Conservation (phyloP, 106 monocot species). For the Dendrobium catenatum region DNA sequence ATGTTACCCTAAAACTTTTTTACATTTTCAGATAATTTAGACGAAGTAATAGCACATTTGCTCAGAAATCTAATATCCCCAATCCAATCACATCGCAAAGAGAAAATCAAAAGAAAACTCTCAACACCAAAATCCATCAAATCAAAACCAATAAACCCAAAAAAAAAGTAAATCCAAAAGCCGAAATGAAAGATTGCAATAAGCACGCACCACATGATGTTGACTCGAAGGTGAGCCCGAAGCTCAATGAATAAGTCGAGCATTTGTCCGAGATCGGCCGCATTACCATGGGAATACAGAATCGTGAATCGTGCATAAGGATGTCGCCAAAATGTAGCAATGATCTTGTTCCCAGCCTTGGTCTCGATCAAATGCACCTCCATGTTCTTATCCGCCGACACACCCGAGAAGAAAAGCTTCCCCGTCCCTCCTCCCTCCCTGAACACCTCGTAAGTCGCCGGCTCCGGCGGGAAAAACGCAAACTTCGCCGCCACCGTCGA, state of each 20-base stretch:
- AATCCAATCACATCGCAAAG: background rate
- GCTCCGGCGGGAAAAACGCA: constrained; percentile 96
- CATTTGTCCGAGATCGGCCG: constrained; percentile 98
- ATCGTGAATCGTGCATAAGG: constrained; percentile 66
- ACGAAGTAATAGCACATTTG: background rate
- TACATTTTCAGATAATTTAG: background rate
- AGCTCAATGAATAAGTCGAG: constrained; percentile 84
- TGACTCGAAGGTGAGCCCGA: constrained; percentile 76
- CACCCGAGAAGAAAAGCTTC: constrained; percentile 41
- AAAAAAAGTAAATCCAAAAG: background rate
- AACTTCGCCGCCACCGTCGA: constrained; percentile 71
- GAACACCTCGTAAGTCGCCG: constrained; percentile 77
- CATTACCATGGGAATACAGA: constrained; percentile 95
- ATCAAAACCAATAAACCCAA: background rate
- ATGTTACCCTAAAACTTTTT: background rate
- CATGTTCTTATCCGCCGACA: constrained; percentile 41
- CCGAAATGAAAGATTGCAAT: background rate
- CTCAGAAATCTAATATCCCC: background rate
- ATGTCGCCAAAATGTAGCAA: constrained; percentile 76
- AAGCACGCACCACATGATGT: constrained; percentile 75
- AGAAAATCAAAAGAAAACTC: background rate
- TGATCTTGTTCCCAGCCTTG: constrained; percentile 59
- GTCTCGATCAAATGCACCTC: constrained; percentile 69
- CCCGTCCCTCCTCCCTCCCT: constrained; percentile 40
- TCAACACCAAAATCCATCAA: background rate